Conservation (phyloP, 768 basidiomycete genomes). For the Tubosaeta sp. region DNA sequence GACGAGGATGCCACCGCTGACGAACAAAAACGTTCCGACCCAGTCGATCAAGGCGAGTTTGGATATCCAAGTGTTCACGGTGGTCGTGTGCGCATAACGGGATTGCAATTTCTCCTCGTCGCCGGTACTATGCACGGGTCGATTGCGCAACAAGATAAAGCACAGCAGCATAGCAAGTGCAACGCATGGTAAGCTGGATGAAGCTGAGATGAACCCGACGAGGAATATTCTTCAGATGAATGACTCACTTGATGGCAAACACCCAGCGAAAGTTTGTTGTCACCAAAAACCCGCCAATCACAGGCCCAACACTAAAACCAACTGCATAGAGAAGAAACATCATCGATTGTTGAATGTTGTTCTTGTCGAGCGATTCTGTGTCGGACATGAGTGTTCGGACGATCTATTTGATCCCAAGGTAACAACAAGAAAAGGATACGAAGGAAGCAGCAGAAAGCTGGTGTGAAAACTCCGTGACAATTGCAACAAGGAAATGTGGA, state of each 20-base stretch:
- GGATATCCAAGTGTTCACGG: conserved; percentile 19
- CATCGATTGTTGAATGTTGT: conserved; percentile 39
- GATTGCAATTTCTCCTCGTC: conserved; percentile 9
- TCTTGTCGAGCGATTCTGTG: conserved; percentile 37
- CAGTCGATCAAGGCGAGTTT: conserved; percentile 40
- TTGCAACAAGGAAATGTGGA: neutral
- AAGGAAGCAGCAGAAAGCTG: neutral
- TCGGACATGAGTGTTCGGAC: conserved; percentile 44
- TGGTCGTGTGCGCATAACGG: neutral
- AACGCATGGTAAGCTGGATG: conserved; percentile 37
- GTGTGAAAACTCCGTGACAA: neutral
- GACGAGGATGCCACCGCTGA: conserved; percentile 41
- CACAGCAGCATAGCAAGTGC: conserved; percentile 35
- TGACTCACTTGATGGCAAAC: conserved; percentile 47
- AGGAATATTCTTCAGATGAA: neutral
- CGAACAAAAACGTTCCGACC: conserved; percentile 43
- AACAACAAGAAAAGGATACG: neutral
- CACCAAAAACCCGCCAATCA: conserved; percentile 39
- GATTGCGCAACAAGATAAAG: conserved; percentile 39
- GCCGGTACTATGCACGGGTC: conserved; percentile 15
- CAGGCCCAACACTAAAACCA: conserved; percentile 42
- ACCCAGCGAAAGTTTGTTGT: conserved; percentile 47
- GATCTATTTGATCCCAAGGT: conserved; percentile 21
- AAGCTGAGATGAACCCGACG: neutral
- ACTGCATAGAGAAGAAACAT: conserved; percentile 42